Percentiles rank a stretch among this genome's conserved stretches.
These are phyloP conservation scores for Cladosporium sp. DNA, from an alignment of 2,329 filamentous ascomycete genomes.

Conservation along the genomic window DNA sequence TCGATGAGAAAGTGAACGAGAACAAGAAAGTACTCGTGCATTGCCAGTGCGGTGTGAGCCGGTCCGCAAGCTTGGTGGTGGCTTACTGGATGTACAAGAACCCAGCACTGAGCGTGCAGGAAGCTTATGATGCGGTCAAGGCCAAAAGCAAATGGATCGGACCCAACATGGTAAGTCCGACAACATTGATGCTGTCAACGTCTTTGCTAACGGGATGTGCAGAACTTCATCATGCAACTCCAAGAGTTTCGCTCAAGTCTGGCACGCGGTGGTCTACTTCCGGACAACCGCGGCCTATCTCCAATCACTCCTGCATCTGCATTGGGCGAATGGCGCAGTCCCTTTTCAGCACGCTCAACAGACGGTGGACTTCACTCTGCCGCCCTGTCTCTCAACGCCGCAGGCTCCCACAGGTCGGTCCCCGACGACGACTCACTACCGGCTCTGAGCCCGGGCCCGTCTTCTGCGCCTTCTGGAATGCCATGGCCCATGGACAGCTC, in stretches of 20 bases:
- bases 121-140: conserved; percentile 76
- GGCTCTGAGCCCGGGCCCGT: conserved; percentile 50
- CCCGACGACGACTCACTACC: conserved; percentile 22
- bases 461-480: conserved; percentile 59
- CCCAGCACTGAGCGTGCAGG: conserved; percentile 69
- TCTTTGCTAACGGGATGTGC: neutral
- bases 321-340: conserved; percentile 27
- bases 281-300: conserved; percentile 26
- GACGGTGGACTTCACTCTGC: conserved; percentile 1
- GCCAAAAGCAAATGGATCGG: conserved; percentile 80
- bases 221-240: conserved; percentile 76
- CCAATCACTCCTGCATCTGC: conserved; percentile 30
- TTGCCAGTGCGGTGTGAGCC: conserved; percentile 79
- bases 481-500: conserved; percentile 51
- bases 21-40: conserved; percentile 77
- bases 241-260: conserved; percentile 63
- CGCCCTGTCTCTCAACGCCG: conserved; percentile 1
- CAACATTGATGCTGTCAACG: neutral
- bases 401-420: neutral
- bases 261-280: conserved; percentile 29
- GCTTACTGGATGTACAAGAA: conserved; percentile 78
- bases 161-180: conserved; percentile 61
- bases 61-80: conserved; percentile 79
- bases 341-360: conserved; percentile 20
- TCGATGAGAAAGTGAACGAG: conserved; percentile 64